phyloP scores from a whole-genome alignment of 164 flowering plant genomes.

The Magnolia kwangsiensis region DNA sequence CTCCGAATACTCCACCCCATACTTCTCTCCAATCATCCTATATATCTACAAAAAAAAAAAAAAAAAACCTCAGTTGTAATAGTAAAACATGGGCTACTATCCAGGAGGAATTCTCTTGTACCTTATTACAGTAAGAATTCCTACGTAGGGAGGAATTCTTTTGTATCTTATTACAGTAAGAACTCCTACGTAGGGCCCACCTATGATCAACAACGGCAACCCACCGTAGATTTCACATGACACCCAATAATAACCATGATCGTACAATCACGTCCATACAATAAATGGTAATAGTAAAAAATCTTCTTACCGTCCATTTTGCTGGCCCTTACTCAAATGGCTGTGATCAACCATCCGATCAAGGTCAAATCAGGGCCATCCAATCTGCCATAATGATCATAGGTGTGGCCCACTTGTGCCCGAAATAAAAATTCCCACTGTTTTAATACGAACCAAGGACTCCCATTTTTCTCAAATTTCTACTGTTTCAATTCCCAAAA shows the following conservation, averaged over 20 bases:
- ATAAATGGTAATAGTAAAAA: no score
- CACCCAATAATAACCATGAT: not conserved
- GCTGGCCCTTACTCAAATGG: not conserved
- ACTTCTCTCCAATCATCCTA: conserved; percentile 85
- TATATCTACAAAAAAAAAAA: conserved; percentile 52
- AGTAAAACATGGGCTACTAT: not conserved
- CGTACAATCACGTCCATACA: not conserved
- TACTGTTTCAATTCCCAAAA: not conserved
- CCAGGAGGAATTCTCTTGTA: not conserved
- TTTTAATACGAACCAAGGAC: no score
- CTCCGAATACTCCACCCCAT: conserved; percentile 86
- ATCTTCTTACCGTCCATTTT: no score
- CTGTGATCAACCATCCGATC: not conserved
- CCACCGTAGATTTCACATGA: not conserved
- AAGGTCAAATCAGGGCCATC: not conserved
- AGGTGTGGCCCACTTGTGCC: not conserved
- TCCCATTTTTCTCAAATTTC: no score
- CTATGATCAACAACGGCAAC: not conserved
- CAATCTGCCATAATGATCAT: no score
- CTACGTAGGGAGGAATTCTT: no score
- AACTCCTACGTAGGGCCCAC: not conserved
- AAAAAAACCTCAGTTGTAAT: not conserved
- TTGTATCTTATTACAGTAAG: not conserved
- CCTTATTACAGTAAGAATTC: no score
- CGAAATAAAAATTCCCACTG: not conserved